These are phyloP conservation scores for Nannizzia gypsea DNA, from an alignment of 2,329 filamentous ascomycete species.

Conservation along the genomic window DNA sequence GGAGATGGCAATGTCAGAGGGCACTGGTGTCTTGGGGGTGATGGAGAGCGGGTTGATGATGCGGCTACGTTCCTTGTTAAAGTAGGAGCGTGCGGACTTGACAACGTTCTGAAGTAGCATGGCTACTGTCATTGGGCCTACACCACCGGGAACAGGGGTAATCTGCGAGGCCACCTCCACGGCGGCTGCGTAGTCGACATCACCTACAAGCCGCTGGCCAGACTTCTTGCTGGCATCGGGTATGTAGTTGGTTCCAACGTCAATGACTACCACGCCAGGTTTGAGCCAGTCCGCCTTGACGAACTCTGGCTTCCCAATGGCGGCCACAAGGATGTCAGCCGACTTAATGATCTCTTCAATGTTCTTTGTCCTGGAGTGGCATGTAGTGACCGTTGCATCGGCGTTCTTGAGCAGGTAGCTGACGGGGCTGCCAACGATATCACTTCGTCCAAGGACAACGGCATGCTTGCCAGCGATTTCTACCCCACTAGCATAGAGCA, in stretches of 20 bases:
- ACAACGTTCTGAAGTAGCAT: slow-evolving; percentile 97
- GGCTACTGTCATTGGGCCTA: slow-evolving; percentile 96
- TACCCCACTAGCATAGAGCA: slow-evolving; percentile 73
- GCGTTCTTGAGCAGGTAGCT: slow-evolving; percentile 92
- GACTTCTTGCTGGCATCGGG: slow-evolving; percentile 83
- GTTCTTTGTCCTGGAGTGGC: slow-evolving; percentile 75
- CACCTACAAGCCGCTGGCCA: slow-evolving; percentile 80
- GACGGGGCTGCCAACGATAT: slow-evolving; percentile 94
- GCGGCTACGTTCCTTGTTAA: slow-evolving; percentile 69
- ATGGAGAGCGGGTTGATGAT: slow-evolving; percentile 73
- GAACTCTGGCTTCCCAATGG: slow-evolving; percentile 76
- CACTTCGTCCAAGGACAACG: slow-evolving; percentile 85
- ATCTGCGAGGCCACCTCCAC: slow-evolving; percentile 79
- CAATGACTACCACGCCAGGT: slow-evolving; percentile 86
- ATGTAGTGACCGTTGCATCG: slow-evolving; percentile 91
- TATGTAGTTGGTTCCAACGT: slow-evolving; percentile 95
- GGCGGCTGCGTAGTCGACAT: slow-evolving; percentile 84
- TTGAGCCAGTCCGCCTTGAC: slow-evolving; percentile 95
- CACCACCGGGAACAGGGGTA: slow-evolving; percentile 90
- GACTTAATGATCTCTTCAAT: slow-evolving; percentile 63
- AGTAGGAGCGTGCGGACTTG: slow-evolving; percentile 67
- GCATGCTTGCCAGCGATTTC: slow-evolving; percentile 81
- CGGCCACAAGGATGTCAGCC: slow-evolving; percentile 83
- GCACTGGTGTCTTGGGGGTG: slow-evolving; percentile 66
- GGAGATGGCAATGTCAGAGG: slow-evolving; percentile 91